Conservation (phyloP, 768 basidiomycete genomes). For the Piloderma croceum region DNA sequence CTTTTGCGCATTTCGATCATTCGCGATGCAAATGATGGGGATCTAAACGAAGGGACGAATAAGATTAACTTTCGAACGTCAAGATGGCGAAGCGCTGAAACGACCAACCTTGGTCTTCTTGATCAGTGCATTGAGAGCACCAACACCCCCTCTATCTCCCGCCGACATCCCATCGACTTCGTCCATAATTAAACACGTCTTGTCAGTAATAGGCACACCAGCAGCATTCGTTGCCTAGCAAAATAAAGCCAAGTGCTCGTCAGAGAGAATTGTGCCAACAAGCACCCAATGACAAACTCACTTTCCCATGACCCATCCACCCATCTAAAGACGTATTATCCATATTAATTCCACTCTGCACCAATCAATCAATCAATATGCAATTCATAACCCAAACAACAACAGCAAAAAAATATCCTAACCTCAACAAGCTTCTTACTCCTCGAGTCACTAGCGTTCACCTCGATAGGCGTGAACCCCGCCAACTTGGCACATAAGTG, state of each 20-base stretch:
- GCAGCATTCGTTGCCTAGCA: constrained; percentile 54
- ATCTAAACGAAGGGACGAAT: constrained; percentile 43
- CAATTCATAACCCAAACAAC: neutral
- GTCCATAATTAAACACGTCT: constrained; percentile 93
- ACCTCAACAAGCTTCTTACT: constrained; percentile 98
- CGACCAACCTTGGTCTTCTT: constrained; percentile 78
- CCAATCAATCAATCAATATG: neutral
- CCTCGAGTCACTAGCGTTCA: constrained; percentile 92
- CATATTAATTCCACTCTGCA: constrained; percentile 82
- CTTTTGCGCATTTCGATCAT: constrained; percentile 83
- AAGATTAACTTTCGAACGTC: neutral
- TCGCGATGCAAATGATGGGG: constrained; percentile 96
- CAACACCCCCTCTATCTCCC: constrained; percentile 94
- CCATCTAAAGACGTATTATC: constrained; percentile 86
- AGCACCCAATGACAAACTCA: constrained; percentile 18
- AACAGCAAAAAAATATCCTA: constrained; percentile 8
- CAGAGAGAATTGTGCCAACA: neutral
- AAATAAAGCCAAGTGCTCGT: constrained; percentile 1
- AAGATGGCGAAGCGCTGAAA: neutral
- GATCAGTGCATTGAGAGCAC: constrained; percentile 85
- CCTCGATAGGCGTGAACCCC: constrained; percentile 88
- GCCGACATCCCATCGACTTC: constrained; percentile 99
- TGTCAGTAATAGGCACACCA: constrained; percentile 72
- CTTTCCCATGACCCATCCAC: constrained; percentile 61
- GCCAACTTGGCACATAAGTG: constrained; percentile 88